Evolutionary conservation across 495 filamentous ascomycete species (phyloP).

Genomic region (Penicillium malachiteum): DNA sequence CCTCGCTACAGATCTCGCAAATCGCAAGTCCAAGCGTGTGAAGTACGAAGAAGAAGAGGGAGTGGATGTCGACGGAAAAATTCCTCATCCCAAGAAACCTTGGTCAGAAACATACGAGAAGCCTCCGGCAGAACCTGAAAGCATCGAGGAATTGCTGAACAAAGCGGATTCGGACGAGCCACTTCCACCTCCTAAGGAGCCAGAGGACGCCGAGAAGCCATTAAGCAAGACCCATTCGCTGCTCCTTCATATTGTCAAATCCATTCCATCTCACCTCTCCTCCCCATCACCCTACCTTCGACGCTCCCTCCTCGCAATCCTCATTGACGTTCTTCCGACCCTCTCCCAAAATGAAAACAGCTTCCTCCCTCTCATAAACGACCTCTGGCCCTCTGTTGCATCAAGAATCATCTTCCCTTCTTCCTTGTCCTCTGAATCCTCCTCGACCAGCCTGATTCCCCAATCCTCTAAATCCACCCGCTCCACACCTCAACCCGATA

Average conservation of each 20-base stretch:
- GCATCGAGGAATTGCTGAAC: conserved; percentile 32
- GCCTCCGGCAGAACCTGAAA: conserved; percentile 26
- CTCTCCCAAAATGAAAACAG: conserved; percentile 72
- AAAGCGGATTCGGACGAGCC: conserved; percentile 38
- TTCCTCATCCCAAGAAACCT: conserved; percentile 38
- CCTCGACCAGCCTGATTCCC: conserved; percentile 28
- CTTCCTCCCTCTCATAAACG: conserved; percentile 86
- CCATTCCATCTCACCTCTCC: conserved; percentile 82
- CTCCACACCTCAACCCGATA: conserved; percentile 16
- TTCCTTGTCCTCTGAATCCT: conserved; percentile 29
- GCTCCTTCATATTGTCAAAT: conserved; percentile 64
- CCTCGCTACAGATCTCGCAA: conserved; percentile 36
- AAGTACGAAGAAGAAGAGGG: conserved; percentile 29
- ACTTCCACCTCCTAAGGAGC: conserved; percentile 44
- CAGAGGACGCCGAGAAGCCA: conserved; percentile 53
- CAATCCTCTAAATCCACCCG: conserved; percentile 9
- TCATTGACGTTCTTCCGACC: conserved; percentile 64
- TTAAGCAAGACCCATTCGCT: conserved; percentile 58
- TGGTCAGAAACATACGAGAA: conserved; percentile 35
- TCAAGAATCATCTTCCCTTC: conserved; percentile 54
- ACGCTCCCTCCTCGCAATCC: conserved; percentile 69
- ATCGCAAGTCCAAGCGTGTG: conserved; percentile 37
- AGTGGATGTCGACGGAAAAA: conserved; percentile 29
- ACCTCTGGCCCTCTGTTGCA: conserved; percentile 79
- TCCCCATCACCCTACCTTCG: conserved; percentile 77